These are phyloP conservation scores for Drosera spatulata DNA, from an alignment of 179 eudicot species.

Conservation along the genomic window DNA sequence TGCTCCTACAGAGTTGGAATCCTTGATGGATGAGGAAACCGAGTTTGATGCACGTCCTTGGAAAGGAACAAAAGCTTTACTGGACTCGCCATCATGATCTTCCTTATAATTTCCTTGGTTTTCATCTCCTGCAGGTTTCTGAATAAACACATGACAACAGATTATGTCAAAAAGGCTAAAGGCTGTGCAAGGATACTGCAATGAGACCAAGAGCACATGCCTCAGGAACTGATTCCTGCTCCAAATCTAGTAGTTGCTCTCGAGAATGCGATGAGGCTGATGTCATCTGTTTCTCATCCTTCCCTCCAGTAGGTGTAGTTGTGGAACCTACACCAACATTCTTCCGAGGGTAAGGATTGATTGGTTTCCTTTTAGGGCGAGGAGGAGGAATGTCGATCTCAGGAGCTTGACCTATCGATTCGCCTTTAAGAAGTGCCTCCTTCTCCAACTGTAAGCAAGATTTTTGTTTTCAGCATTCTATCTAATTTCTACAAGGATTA, in stretches of 20 bases:
- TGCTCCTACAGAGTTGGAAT: constrained; percentile 11
- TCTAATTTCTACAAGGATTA: neutral
- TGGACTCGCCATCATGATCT: constrained; percentile 25
- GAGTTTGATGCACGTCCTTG: constrained; percentile 35
- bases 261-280: constrained; percentile 28
- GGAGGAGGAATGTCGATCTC: constrained; percentile 97
- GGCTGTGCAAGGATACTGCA: constrained; percentile 2
- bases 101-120: constrained; percentile 8
- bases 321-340: constrained; percentile 28
- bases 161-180: constrained; percentile 4
- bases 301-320: constrained; percentile 29
- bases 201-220: constrained; percentile 18
- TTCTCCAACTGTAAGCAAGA: constrained; percentile 70
- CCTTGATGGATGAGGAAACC: constrained; percentile 25
- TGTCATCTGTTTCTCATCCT: constrained; percentile 35
- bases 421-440: constrained; percentile 87
- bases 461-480: constrained; percentile 3
- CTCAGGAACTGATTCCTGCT: constrained; percentile 48
- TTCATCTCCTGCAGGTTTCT: constrained; percentile 37
- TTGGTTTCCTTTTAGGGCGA: constrained; percentile 94
- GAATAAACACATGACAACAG: constrained; percentile 12
- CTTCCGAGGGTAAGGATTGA: constrained; percentile 95
- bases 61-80: constrained; percentile 28
- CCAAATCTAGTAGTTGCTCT: constrained; percentile 37
- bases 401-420: constrained; percentile 56